Base-by-base conservation (phyloP, 2,329 filamentous ascomycete genomes). In the Colletotrichum gloeosporioides region DNA sequence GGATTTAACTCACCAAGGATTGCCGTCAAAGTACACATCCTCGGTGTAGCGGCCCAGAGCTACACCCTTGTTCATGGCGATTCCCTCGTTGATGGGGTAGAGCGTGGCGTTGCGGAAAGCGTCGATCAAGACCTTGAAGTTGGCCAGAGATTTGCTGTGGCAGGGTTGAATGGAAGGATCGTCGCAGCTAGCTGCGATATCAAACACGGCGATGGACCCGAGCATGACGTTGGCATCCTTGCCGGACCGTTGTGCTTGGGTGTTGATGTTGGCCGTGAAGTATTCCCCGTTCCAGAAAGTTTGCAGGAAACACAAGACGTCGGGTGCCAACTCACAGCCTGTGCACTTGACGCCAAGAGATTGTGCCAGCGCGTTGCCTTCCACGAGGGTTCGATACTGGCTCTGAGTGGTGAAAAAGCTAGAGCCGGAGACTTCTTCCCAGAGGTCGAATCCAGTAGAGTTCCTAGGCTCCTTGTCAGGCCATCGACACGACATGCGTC, bases 381-480 rank as follows among this genome's bases (percentile, higher is more conserved):
- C 86, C 31, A 83, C 78, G 10, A 84, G 78, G 10, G 91, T 88
- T 59, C 90, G 89, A 80, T 92, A 88, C 65, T 90, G 87, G 13
- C 87, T 89, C 29, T 90, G 88, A 25, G 88, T 85, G 2, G 91
- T 91, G 82, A 92, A 93, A 85, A 92, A 92, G 4, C 89, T 91
- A 1, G 88, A 88, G 31, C 90, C 89, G 25, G 86, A 85, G 22
- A 91, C 87, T 79, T 92, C 91, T 79, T 93, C 91, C 91, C 91
- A 92, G 4, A 92, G 84, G 79, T 93, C 91, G 78, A 89, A 92
- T 7, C 88, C 89, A 6, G 89, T 89, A 69, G 88, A 85, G 76
- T 90, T 91, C 81, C 81, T 82, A 22, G n/a, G 34, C 25, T 36
- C 9, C 9, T 27, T 27, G 22, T 64, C 22, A 64, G 62, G 22